Evolutionary conservation across 1,139 yeast genomes (phyloP), one percentile per base, ranked within the genome.

Genomic region (Wickerhamiella infanticola): DNA sequence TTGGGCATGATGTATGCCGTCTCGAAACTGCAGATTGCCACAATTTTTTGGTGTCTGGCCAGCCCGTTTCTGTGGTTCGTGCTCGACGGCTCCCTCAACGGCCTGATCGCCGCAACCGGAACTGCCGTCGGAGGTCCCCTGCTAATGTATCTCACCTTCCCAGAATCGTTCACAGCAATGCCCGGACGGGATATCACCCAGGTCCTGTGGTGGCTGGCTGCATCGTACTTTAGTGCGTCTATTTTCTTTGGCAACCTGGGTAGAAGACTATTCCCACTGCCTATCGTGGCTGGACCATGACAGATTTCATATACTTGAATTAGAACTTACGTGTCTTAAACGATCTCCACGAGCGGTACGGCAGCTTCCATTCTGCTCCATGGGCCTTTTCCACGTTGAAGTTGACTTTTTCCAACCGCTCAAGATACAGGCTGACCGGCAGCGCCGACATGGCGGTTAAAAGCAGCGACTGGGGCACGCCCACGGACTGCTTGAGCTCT

Each of bases 1-100:
- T 65, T 86, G 50, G 96, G 96, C 3, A 75, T 88, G 29, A 74
- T 84, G 6, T 86, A 83, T 58, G 94, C 94, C 24, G 74, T 86
- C 41, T 74, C 93, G 51, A 81, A 81, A 55, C 72, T 84, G 42
- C 81, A 81, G 52, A 94, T 85, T 58, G 84, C 85, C 3, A 75
- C 88, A 5, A 68, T 76, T 41, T 73, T 81, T 5, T 83, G 94
- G 85, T 72, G 81, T 3, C 65, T 80, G 44, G 69, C 84, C 48
- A 83, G 82, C 63, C 81, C 93, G 0, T 76, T 84, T 13, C 66
- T 86, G 49, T 86, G 96, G 95, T 64, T 78, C 48, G 66, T 82
- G 42, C 69, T 85, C 47, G 96, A 86, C 61, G 81, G 86, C 2
- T 76, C 94, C 1, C 55, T 75, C 9, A 73, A 75, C 44, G 88